Evolutionary conservation across 2,329 filamentous ascomycete species (phyloP), one percentile per base, ranked within the genome.

Genomic region (Lachnellula occidentalis): DNA sequence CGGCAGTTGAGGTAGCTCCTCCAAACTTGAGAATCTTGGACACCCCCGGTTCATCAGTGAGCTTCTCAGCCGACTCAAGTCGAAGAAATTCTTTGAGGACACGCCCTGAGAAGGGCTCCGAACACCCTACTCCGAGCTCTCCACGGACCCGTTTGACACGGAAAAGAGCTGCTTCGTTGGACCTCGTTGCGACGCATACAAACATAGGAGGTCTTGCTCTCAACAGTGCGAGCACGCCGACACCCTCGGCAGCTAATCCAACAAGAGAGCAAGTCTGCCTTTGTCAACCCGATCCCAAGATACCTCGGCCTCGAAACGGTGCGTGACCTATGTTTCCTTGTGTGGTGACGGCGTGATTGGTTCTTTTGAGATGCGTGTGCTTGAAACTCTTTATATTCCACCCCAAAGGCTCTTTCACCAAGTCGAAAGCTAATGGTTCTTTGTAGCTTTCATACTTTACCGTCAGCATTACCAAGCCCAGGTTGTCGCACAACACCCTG

Each of bases 361-460:
- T 41, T 36, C 17, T 50, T 58, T 51, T 46, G 34, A 22, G n/a
- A 8, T 45, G 36, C 24, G 5, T 34, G 34, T 37, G 36, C 21
- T 50, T 53, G 21, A 36, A 8, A 34, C 34, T 57, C 60, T 67
- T 67, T 64, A 61, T 59, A 42, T 45, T 17, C 47, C 42, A 46
- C 5, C 34, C 47, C 50, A 61, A 60, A 53, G 56, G 47, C 21
- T 45, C 59, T 60, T 64, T 64, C 57, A 62, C 19, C n/a, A n/a
- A 45, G 56, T 64, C 60, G 62, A 68, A 67, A 60, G 67, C 61
- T 62, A 55, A 64, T 45, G 34, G 36, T 56, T 63, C 70, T 67
- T 69, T 70, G 60, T 71, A 99, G 94, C 92, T 49, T 99, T 99
- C 75, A 99, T 99, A 62, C 79, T 99, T 64, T 99, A 96, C 75